Base-by-base conservation (phyloP, 129 eudicot genomes). In the Lactuca sativa region DNA sequence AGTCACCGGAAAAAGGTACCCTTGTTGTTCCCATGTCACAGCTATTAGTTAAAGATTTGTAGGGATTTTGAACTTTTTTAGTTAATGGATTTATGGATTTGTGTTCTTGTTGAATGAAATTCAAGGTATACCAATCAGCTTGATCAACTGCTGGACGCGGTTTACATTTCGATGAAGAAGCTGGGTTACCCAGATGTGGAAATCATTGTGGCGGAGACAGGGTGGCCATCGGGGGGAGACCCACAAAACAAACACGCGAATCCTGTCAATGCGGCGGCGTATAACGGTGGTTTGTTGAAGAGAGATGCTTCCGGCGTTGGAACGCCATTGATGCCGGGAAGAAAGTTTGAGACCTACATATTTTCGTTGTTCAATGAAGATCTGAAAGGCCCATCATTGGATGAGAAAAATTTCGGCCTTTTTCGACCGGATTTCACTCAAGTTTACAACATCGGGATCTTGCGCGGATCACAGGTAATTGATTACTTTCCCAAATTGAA, bases 311-410 rank as follows among this genome's bases (percentile, higher is more conserved):
- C 85, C 1, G 88, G 92, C 0, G 65, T 33, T 47, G 99, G 99
- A 25, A 90, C 99, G 47, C 99, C 99, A 13, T 84, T 93, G 86
- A 83, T 93, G 95, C 99, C 97, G 4, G 77, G 80, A n/a, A 83
- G 80, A 67, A 93, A 71, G 82, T 79, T 93, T 16, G 97, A 90
- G 82, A 87, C 89, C 0, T 93, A 90, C 71, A 85, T 90, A 47
- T 90, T 93, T 51, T 83, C 72, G 2, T 60, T 90, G 83, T 93
- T 93, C 10, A 90, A 85, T 62, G 99, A 93, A 77, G 78, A 93
- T 58, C 76, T 49, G 61, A 93, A 90, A 70, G 82, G 92, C 5
- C 97, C 97, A 0, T 82, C 95, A 3, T 12, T 83, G 62, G 91
- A 90, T 3, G 99, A 93, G 83, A 81, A 69, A 83, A 93, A 85